These are phyloP conservation scores for Rosa chinensis DNA, from an alignment of 306 rosid genomes.

Conservation along the genomic window DNA sequence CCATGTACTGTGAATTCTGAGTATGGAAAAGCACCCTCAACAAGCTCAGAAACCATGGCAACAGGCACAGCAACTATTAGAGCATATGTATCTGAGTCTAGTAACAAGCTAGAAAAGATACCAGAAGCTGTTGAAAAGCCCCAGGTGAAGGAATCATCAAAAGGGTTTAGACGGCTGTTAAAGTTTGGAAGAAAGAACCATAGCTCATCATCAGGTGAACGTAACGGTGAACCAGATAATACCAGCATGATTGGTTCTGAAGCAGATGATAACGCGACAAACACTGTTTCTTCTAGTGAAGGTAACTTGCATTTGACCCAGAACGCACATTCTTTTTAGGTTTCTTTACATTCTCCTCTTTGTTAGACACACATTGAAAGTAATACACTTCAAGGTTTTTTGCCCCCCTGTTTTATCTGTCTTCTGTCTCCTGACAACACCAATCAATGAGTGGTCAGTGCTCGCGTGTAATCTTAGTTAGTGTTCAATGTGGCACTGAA, in stretches of 20 bases:
- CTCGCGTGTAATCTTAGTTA: not conserved
- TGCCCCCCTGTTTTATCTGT: not conserved
- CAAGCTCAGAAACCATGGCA: conserved; percentile 44
- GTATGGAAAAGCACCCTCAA: conserved; percentile 58
- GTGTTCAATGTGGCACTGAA: not conserved
- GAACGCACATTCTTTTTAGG: conserved; percentile 2
- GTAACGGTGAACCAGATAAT: conserved; percentile 43
- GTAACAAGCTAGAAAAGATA: conserved; percentile 74
- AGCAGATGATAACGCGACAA: conserved; percentile 57
- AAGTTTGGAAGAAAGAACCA: conserved; percentile 92
- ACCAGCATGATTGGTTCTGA: conserved; percentile 52
- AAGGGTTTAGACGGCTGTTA: conserved; percentile 69
- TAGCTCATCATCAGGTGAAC: conserved; percentile 50
- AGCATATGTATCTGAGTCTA: conserved; percentile 53
- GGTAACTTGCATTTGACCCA: conserved; percentile 45
- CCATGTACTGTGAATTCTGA: conserved; percentile 68
- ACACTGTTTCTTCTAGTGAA: conserved; percentile 50
- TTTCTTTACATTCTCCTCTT: not conserved
- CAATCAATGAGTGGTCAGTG: not conserved
- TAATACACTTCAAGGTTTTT: not conserved
- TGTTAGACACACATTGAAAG: not conserved
- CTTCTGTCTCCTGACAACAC: not conserved
- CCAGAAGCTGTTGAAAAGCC: conserved; percentile 83
- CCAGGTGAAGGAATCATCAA: conserved; percentile 71
- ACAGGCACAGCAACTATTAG: conserved; percentile 45